Evolutionary conservation across 768 basidiomycete species (phyloP), one percentile per base, ranked within the genome.

Genomic region (Termitomyces bulborhizus): DNA sequence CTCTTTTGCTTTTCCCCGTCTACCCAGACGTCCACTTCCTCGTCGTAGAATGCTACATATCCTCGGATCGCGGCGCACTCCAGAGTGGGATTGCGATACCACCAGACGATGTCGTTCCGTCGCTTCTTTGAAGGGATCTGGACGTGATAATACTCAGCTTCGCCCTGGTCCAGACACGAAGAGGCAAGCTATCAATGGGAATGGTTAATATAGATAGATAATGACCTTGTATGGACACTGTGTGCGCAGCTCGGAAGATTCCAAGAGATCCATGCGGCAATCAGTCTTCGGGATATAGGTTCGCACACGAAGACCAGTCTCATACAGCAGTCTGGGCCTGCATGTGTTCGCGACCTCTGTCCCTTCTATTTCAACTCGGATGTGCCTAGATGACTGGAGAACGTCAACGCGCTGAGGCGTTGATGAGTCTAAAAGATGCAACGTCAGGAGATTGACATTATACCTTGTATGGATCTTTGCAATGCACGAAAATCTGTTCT

Each of bases 391-490:
- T 0, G 83, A 83, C 49, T 75, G 78, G 0, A 83, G 68, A 1
- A 84, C 73, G 56, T 87, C 85, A 29, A 86, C 67, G 13, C 85
- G 80, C 85, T 86, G 54, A 34, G n/a, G 13, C 9, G 15, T 36
- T 26, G n/a, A 31, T 32, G 21, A 24, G 45, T n/a, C 16, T 21
- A 21, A 27, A 43, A 21, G 21, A 51, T 24, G 27, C 26, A 40
- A 26, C 31, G 36, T 48, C 27, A 40, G 29, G 12, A 24, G 21
- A 7, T 26, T 46, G 41, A 16, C 32, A 64, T 42, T 3, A 21
- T 21, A 84, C 85, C 74, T 87, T 86, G 68, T 84, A 87, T 1
- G 84, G 84, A 63, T 87, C 84, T 60, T 81, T 85, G 7, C 83
- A 80, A 56, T 87, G 85, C 1, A 75, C 70, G 54, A 73, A 81